Base-by-base conservation (phyloP, 495 filamentous ascomycete species). In the Lichenothelia convexa region DNA sequence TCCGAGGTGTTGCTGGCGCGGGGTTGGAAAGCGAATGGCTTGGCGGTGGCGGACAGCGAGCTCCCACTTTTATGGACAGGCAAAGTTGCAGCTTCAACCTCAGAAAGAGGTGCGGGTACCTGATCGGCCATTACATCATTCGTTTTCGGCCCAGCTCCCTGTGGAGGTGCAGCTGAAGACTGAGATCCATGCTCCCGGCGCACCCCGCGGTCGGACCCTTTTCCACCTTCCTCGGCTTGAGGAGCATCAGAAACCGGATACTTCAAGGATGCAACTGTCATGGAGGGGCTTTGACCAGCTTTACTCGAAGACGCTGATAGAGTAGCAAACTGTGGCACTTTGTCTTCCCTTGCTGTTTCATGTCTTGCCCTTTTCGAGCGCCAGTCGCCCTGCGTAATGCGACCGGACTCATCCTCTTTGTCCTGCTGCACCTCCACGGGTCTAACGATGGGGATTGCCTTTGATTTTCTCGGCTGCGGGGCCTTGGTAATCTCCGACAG, bases 371-470 rank as follows among this genome's bases (percentile, higher is more conserved):
- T 69, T 67, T 91, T 93, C 45, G 75, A 60, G 15, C 82, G 73
- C 32, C 61, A 63, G 38, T 69, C 64, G 38, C 57, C 54, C 46
- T 72, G 69, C 2, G 53, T 60, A 12, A 62, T 49, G 21, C 67
- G 67, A 9, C 76, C 60, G 15, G 59, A 59, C n/a, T 73, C 62
- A 20, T 64, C 52, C 21, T 58, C 48, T 12, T 42, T 43, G 12
- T 61, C 55, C 22, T 58, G 42, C 3, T 55, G 57, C 4, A 45
- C 51, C 20, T 47, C 44, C 40, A 75, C 65, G 8, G 85, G 81
- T 13, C 64, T 65, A 11, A 86, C 58, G 35, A 93, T 89, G 2
- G 84, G 81, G 39, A 93, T 66, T 19, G 80, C 80, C 54, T 83
- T 93, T 3, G 76, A 79, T 36, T 70, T 68, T 58, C 79, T 80